Evolutionary conservation across 352 stramenopile species (phyloP).

Genomic region (Phytophthora tubulina): DNA sequence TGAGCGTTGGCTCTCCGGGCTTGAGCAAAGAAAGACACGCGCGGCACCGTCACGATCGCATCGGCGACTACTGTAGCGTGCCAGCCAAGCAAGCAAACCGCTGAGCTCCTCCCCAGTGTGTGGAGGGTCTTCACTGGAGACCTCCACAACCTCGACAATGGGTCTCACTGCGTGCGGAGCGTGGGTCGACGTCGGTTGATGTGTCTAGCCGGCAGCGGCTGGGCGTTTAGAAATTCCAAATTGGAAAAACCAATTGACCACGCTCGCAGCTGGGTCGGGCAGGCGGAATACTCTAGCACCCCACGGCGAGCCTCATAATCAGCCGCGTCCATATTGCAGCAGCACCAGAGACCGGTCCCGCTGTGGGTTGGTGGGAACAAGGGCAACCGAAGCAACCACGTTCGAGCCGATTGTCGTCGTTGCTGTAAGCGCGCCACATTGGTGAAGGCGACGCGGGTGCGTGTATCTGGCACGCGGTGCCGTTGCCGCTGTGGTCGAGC

Average conservation of each 20-base stretch:
- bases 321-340: background rate
- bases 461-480: constrained; percentile 23
- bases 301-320: constrained; percentile 17
- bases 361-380: background rate
- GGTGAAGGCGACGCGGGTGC: constrained; percentile 11
- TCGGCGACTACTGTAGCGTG: too few relatives aligned
- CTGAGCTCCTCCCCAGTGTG: constrained; percentile 8
- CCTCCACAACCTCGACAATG: background rate
- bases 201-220: constrained; percentile 4
- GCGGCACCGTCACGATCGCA: background rate
- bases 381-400: background rate
- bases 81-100: background rate
- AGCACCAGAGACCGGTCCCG: background rate
- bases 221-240: background rate
- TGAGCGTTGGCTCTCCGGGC: background rate
- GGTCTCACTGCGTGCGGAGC: constrained; percentile 1
- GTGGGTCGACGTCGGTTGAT: constrained; percentile 8
- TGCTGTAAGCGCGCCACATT: constrained; percentile 29
- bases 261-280: constrained; percentile 15
- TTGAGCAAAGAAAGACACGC: constrained; percentile 22
- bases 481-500: background rate
- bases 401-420: background rate
- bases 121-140: too few relatives aligned
- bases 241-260: background rate
- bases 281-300: constrained; percentile 30